These are phyloP conservation scores for Entomortierella beljakovae DNA, from an alignment of 192 early-diverging fungal species.

Conservation along the genomic window DNA sequence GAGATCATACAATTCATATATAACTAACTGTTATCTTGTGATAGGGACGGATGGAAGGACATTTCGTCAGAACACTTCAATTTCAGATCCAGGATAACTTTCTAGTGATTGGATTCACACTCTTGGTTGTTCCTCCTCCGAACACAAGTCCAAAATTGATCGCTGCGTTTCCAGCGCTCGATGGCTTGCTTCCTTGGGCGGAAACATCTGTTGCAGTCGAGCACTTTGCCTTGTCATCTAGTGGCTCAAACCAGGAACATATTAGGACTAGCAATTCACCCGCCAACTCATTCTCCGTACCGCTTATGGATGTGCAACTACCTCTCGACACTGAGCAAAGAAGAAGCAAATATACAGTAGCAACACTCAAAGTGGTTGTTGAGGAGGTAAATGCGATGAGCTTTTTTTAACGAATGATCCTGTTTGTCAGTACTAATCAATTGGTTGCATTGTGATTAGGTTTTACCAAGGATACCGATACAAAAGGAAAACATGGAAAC, in stretches of 20 bases:
- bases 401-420: neutral
- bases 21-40: neutral
- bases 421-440: neutral
- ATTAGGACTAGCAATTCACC: neutral
- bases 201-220: constrained; percentile 43
- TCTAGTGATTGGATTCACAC: constrained; percentile 38
- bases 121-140: constrained; percentile 25
- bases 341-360: constrained; percentile 41
- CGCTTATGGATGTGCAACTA: constrained; percentile 22
- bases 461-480: constrained; percentile 10
- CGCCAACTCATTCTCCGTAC: neutral
- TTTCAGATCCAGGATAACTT: constrained; percentile 38
- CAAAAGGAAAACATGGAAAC: constrained; percentile 16
- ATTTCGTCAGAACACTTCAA: constrained; percentile 34
- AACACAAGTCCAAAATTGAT: constrained; percentile 15
- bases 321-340: constrained; percentile 4
- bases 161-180: constrained; percentile 24
- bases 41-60: constrained; percentile 27
- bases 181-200: constrained; percentile 45
- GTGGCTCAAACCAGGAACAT: neutral
- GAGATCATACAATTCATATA: too few species aligned
- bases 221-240: constrained; percentile 17
- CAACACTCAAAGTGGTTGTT: constrained; percentile 19
- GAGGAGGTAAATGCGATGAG: constrained; percentile 26
- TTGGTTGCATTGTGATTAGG: neutral